Conservation (phyloP, 208 protist genomes). For the Leishmania major region DNA sequence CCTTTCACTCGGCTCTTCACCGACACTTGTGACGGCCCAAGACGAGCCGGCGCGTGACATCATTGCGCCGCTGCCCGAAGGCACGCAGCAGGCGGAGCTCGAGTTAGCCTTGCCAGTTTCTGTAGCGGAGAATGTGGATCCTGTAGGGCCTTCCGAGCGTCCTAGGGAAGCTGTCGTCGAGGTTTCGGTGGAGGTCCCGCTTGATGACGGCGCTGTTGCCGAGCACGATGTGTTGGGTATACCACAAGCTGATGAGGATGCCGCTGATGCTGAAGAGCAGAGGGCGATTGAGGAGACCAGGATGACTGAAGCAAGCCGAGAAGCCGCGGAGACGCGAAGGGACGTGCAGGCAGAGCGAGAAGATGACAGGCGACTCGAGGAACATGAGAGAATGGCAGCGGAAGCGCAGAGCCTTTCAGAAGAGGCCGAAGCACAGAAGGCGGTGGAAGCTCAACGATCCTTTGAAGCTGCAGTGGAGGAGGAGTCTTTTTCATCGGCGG, state of each 20-base stretch:
- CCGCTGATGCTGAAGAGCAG: background rate
- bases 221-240: background rate
- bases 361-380: background rate
- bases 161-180: background rate
- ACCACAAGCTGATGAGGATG: background rate
- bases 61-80: background rate
- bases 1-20: background rate
- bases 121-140: background rate
- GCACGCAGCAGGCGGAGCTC: background rate
- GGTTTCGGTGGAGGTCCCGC: background rate
- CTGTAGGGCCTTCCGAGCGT: background rate
- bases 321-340: background rate
- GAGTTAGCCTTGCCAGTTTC: background rate
- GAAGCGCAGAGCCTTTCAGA: background rate
- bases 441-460: background rate
- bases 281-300: background rate
- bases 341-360: background rate
- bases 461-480: background rate
- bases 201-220: background rate
- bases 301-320: background rate
- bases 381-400: background rate
- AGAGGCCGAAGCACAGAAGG: background rate
- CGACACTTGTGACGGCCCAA: background rate
- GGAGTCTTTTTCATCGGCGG: no score
- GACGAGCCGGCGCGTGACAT: background rate